Percentiles rank a stretch among this genome's conserved stretches.
Conservation (phyloP, 805 yeast genomes). For the Diddensiella caesifluorescens region DNA sequence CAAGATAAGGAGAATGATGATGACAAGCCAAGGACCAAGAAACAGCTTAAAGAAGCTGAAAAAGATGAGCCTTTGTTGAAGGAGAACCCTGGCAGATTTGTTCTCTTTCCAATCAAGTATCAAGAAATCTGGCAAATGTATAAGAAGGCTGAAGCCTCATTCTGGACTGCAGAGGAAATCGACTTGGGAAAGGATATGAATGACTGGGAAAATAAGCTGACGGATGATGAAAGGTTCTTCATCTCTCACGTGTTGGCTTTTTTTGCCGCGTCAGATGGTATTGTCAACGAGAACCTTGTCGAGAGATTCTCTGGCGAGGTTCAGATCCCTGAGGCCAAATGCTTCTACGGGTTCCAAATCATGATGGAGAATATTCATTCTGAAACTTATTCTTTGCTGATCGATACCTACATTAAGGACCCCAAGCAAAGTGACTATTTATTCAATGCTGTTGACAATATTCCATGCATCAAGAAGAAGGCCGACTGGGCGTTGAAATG, state of each 20-base stretch:
- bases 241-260: slow-evolving; percentile 91
- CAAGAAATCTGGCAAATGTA: slow-evolving; percentile 99
- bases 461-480: slow-evolving; percentile 93
- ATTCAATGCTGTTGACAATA: slow-evolving; percentile 93
- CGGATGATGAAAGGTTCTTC: slow-evolving; percentile 87
- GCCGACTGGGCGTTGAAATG: slow-evolving; percentile 99
- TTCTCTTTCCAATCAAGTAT: slow-evolving; percentile 91
- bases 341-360: slow-evolving; percentile 98
- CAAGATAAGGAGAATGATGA: slow-evolving; percentile 9
- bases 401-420: slow-evolving; percentile 94
- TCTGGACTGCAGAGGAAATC: slow-evolving; percentile 99
- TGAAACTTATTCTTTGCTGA: slow-evolving; percentile 91
- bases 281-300: slow-evolving; percentile 94
- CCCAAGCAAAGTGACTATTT: slow-evolving; percentile 86
- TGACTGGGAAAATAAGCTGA: slow-evolving; percentile 90
- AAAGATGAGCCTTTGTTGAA: slow-evolving; percentile 80
- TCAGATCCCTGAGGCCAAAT: slow-evolving; percentile 95
- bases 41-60: slow-evolving; percentile 62
- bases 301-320: slow-evolving; percentile 98
- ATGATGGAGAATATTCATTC: slow-evolving; percentile 99
- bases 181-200: slow-evolving; percentile 85
- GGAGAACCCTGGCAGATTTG: slow-evolving; percentile 86
- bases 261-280: slow-evolving; percentile 98
- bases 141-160: slow-evolving; percentile 98
- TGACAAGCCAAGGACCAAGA: slow-evolving; percentile 26